phyloP scores from a whole-genome alignment of 306 rosid genomes.

The Glycine latifolia region DNA sequence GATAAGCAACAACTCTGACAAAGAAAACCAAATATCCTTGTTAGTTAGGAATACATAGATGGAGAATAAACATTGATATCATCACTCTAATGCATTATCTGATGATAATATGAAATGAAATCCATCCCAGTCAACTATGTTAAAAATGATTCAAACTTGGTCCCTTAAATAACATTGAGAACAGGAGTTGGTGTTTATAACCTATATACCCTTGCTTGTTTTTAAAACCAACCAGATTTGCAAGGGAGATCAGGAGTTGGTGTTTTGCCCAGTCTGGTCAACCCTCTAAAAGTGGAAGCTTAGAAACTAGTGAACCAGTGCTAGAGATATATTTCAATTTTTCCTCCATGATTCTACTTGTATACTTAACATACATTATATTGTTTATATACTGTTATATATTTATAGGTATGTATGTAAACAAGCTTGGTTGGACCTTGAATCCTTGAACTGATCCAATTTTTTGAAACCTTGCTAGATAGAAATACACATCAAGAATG shows the following conservation, averaged over 20 bases:
- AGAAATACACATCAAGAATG: constrained; percentile 32
- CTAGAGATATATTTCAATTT: constrained; percentile 34
- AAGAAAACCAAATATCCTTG: constrained; percentile 45
- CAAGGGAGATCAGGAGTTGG: constrained; percentile 18
- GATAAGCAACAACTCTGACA: constrained; percentile 94
- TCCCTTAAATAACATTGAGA: constrained; percentile 30
- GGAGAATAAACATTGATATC: constrained; percentile 5
- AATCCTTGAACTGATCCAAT: constrained; percentile 19
- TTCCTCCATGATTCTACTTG: constrained; percentile 25
- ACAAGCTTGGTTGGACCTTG: background rate
- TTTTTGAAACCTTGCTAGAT: constrained; percentile 11
- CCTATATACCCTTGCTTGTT: constrained; percentile 10
- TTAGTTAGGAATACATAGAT: constrained; percentile 27
- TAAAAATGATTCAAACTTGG: constrained; percentile 20
- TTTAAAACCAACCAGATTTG: background rate
- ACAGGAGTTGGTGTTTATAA: background rate
- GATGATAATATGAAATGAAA: constrained; percentile 14
- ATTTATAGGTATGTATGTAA: constrained; percentile 6
- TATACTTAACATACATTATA: background rate
- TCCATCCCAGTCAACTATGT: constrained; percentile 19
- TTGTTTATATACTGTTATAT: constrained; percentile 2
- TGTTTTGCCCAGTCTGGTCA: background rate
- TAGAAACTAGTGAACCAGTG: constrained; percentile 10
- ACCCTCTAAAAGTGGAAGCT: constrained; percentile 37
- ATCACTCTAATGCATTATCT: constrained; percentile 9